These are phyloP conservation scores for Beta vulgaris DNA, from an alignment of 148 eudicot genomes.

Conservation along the genomic window DNA sequence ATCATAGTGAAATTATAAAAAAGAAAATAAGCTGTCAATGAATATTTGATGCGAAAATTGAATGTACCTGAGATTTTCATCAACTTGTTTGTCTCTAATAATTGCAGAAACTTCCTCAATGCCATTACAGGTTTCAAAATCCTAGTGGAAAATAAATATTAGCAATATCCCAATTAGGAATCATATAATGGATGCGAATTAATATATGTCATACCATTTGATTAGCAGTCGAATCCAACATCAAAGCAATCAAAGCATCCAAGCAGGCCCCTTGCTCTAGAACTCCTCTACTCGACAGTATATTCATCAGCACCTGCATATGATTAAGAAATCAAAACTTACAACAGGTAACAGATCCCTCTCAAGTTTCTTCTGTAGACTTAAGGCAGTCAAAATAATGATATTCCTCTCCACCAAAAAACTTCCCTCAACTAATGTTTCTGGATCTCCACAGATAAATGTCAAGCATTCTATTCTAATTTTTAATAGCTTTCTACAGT, in stretches of 20 bases:
- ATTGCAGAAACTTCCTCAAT: conserved; percentile 89
- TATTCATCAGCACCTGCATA: conserved; percentile 79
- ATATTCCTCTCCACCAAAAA: neutral
- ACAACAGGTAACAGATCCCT: neutral
- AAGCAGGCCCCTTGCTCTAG: conserved; percentile 90
- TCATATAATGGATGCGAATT: neutral
- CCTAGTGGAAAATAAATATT: conserved; percentile 33
- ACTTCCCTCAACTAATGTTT: neutral
- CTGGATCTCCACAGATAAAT: neutral
- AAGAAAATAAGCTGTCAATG: neutral
- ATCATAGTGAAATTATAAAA: neutral
- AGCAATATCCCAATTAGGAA: conserved; percentile 11
- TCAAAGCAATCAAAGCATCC: conserved; percentile 84
- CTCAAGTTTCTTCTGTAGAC: neutral
- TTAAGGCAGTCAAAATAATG: neutral
- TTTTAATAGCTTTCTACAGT: neutral
- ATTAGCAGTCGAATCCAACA: conserved; percentile 91
- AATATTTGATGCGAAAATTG: neutral
- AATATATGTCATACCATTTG: conserved; percentile 57
- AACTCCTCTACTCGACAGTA: conserved; percentile 77
- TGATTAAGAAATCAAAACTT: neutral
- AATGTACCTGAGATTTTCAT: conserved; percentile 78
- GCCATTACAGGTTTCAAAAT: conserved; percentile 84
- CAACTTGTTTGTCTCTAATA: conserved; percentile 86
- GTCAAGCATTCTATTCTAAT: neutral